A percentile compares a stretch with the other conserved stretches of the same genome.
Conservation (phyloP, 2,329 filamentous ascomycete genomes). For the Pezicula rhizophila region DNA sequence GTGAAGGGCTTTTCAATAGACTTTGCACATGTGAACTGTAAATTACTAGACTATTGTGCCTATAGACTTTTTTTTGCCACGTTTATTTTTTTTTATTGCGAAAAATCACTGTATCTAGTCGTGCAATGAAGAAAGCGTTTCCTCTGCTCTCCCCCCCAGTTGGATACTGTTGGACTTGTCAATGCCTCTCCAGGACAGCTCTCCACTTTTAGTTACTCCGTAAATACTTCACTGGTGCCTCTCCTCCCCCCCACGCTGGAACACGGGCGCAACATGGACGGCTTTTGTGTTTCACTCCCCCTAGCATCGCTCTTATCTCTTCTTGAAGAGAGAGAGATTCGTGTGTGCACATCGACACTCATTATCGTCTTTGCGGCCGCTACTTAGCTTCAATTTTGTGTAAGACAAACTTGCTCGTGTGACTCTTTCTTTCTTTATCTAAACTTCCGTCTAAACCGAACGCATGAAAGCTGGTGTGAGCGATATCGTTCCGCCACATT, state of each 20-base stretch:
- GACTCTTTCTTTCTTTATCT: neutral
- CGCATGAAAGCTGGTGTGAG: neutral
- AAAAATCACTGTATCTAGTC: neutral
- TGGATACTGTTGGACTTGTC: neutral
- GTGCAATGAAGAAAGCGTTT: neutral
- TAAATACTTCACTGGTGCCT: neutral
- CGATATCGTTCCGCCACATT: too few species aligned
- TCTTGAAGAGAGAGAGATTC: neutral
- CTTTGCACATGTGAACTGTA: too few species aligned
- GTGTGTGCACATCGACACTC: too few species aligned
- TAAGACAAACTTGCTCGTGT: neutral
- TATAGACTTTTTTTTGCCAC: too few species aligned
- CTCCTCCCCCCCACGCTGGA: neutral
- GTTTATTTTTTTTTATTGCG: too few species aligned
- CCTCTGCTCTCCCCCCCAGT: neutral
- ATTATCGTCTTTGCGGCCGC: too few species aligned
- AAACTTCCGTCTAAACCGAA: neutral
- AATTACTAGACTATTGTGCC: too few species aligned
- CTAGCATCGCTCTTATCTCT: neutral
- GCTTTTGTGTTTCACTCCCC: neutral
- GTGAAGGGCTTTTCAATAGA: too few species aligned
- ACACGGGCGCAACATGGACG: neutral
- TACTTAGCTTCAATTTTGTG: neutral
- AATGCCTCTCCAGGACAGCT: neutral
- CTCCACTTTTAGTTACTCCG: neutral